phyloP scores from a whole-genome alignment of 179 eudicot genomes.

The Actinidia polygama region DNA sequence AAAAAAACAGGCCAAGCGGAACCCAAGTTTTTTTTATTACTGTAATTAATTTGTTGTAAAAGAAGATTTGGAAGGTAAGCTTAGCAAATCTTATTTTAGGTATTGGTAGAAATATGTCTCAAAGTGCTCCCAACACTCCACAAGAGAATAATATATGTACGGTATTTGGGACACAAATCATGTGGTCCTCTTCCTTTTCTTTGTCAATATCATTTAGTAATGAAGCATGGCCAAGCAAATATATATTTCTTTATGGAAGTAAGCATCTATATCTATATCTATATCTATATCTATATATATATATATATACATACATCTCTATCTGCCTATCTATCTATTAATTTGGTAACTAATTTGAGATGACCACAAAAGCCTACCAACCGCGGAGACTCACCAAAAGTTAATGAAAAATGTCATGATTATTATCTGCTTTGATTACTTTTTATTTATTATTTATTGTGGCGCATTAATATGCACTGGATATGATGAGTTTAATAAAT shows the following conservation, averaged over 20 bases:
- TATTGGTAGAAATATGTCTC: conserved; percentile 12
- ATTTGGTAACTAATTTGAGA: not conserved
- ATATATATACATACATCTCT: no score
- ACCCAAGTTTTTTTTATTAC: no score
- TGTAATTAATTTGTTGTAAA: not conserved
- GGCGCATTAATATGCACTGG: no score
- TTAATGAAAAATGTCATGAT: no score
- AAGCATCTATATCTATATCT: no score
- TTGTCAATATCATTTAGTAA: not conserved
- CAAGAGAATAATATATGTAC: not conserved
- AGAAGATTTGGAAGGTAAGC: conserved; percentile 9
- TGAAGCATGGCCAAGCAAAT: not conserved
- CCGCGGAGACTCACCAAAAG: not conserved
- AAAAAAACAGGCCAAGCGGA: no score
- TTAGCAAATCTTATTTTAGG: conserved; percentile 16
- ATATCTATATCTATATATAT: no score
- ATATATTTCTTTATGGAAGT: not conserved
- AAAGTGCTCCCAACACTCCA: not conserved
- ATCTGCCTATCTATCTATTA: no score
- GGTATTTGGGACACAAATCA: conserved; percentile 12
- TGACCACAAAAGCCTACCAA: not conserved
- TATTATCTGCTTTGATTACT: no score
- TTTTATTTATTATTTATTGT: no score
- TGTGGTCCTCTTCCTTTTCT: not conserved
- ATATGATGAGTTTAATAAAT: no score